Evolutionary conservation across 164 flowering plant genomes (phyloP).

Genomic region (Vitis cinerea): DNA sequence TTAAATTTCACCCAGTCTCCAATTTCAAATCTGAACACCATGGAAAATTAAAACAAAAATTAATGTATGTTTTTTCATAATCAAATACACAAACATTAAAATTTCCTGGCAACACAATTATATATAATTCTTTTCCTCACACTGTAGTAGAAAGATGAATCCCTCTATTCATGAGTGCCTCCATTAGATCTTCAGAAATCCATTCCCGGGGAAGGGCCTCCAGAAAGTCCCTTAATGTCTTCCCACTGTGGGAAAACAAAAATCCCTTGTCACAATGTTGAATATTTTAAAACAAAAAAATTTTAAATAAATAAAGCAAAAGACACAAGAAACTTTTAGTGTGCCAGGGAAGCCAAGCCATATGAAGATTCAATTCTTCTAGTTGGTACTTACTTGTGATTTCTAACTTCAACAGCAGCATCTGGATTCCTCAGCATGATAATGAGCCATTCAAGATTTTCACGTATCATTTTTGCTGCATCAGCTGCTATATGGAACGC

Average conservation of each 20-base stretch:
- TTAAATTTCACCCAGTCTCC: slow-evolving; percentile 98
- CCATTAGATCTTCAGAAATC: slow-evolving; percentile 97
- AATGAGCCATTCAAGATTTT: slow-evolving; percentile 93
- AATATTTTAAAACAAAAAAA: slow-evolving; percentile 1
- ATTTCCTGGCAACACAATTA: background rate
- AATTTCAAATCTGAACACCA: slow-evolving; percentile 60
- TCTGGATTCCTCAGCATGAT: slow-evolving; percentile 74
- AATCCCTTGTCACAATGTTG: background rate
- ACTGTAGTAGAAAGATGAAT: slow-evolving; percentile 82
- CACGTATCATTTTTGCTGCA: slow-evolving; percentile 96
- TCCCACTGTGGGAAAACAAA: slow-evolving; percentile 59
- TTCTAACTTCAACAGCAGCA: slow-evolving; percentile 90
- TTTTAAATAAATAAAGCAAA: no score
- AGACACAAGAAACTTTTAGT: no score
- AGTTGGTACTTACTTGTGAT: slow-evolving; percentile 70
- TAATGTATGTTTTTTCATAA: background rate
- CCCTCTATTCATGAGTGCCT: slow-evolving; percentile 76
- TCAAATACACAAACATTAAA: background rate
- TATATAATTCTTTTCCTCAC: slow-evolving; percentile 44
- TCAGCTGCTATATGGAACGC: slow-evolving; percentile 99
- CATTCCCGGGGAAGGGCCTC: slow-evolving; percentile 97
- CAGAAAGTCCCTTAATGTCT: slow-evolving; percentile 79
- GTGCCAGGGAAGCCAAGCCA: background rate
- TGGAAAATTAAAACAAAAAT: slow-evolving; percentile 5
- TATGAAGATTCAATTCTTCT: background rate